These are phyloP conservation scores for Malbranchea zuffiana DNA, from an alignment of 2,329 filamentous ascomycete species.

Conservation along the genomic window DNA sequence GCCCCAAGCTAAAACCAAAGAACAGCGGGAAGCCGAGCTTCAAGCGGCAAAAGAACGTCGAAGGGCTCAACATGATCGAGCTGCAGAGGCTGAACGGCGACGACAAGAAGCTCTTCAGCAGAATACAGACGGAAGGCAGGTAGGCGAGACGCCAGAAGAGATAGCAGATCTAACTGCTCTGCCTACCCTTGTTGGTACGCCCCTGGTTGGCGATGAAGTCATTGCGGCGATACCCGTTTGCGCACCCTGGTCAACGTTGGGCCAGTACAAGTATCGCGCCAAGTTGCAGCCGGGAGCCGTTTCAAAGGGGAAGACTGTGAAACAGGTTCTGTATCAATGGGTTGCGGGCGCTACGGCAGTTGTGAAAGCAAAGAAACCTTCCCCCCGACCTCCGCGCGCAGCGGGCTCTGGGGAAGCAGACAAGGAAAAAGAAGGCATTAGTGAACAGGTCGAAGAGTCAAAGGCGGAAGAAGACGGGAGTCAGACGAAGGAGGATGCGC, in stretches of 20 bases:
- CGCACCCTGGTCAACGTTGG: constrained; percentile 52
- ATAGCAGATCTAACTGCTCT: constrained; percentile 48
- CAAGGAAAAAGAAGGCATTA: constrained; percentile 25
- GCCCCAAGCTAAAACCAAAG: constrained; percentile 50
- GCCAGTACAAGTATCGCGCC: constrained; percentile 77
- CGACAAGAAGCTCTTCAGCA: constrained; percentile 66
- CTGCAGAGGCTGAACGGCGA: constrained; percentile 51
- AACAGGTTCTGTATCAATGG: constrained; percentile 81
- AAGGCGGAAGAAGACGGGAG: constrained; percentile 28
- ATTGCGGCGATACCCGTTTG: constrained; percentile 50
- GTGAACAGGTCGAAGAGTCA: no score
- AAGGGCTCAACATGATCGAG: constrained; percentile 65
- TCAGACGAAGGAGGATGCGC: constrained; percentile 33
- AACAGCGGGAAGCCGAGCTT: constrained; percentile 62
- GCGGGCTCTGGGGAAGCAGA: constrained; percentile 28
- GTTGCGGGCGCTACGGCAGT: constrained; percentile 46
- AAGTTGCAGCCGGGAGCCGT: constrained; percentile 82
- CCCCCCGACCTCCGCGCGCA: not conserved
- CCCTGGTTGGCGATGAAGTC: constrained; percentile 68
- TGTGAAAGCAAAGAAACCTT: constrained; percentile 28
- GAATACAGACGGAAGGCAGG: constrained; percentile 47
- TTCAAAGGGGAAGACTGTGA: constrained; percentile 92
- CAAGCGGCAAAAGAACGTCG: constrained; percentile 64
- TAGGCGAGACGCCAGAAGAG: constrained; percentile 40
- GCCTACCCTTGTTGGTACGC: constrained; percentile 58